Base-by-base conservation (phyloP, 345 rosid genomes). In the Citrus trifoliata region DNA sequence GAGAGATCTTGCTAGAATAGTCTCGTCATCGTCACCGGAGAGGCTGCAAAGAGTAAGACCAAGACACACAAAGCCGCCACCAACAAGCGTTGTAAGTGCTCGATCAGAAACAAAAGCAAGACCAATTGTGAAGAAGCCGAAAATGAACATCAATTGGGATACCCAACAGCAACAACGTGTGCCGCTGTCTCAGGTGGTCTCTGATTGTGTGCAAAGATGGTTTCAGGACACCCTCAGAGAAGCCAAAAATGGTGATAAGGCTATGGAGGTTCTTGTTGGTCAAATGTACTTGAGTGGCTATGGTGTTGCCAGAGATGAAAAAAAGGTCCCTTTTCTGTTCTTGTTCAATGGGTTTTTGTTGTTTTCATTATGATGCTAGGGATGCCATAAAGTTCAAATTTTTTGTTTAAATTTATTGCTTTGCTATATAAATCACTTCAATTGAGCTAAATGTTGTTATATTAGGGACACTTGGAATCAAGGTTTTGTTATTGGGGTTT, bases 211-310 rank as follows among this genome's bases (percentile, higher is more conserved):
- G 5, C 88, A 83, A 79, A 79, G 87, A n/a, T 93, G 97, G 97
- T 95, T 95, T 48, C 84, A 88, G 33, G 98, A 95, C 67, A 87
- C 98, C 2, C 93, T 91, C 19, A 86, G 78, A 76, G 97, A 89
- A 63, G 98, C 98, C 25, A 87, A 87, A 75, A 86, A 91, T 10
- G 98, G 98, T 0, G 95, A 95, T 71, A 81, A 76, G 68, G 61
- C 88, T 61, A 95, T 93, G 97, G 95, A 92, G 82, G 87, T 93
- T 19, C 84, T 95, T 73, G 97, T 95, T 14, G 98, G 92, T 2
- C 97, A 93, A 86, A 93, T 95, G 98, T 92, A 93, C 82, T 83
- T 83, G 55, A 86, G 79, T 67, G 98, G 97, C 69, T 90, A 88
- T 82, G 97, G 98, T 5, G 89, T 93, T 79, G 79, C 95, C 2